Evolutionary conservation across 257 asterid genomes (phyloP), one percentile per base, ranked within the genome.

Genomic region (Paulownia fortunei): DNA sequence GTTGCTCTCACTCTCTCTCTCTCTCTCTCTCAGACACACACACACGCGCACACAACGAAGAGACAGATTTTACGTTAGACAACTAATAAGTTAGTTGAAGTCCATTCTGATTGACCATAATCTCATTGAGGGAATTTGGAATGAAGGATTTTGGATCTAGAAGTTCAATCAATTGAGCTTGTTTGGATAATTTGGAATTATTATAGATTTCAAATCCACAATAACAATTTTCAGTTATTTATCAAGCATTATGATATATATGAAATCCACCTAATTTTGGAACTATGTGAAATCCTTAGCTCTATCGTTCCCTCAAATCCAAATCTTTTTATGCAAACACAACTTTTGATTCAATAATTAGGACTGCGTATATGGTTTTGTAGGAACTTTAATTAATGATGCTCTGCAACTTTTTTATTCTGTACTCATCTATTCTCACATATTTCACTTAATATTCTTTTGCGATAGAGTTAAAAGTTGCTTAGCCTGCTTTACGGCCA

Each of bases 1-100:
- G 87, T 62, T 1, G 42, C 87, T 78, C 83, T 58, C 64, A 37
- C 85, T 74, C 81, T 41, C 83, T 60, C 73, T 11, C 76, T 11
- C 44, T 26, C 72, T 26, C 8, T 6, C 72, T 16, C 24, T 12
- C 46, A 9, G 64, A 19, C 19, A 5, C 51, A 9, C 18, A n/a
- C 36, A 46, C 60, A 47, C 46, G 18, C 58, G 0, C 39, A 12
- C 39, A 41, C 49, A 13, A 36, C 41, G 12, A 30, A 13, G 59
- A 15, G 49, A 23, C 30, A 32, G 18, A 19, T 30, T 44, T 24
- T 37, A 23, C 21, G 1, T 42, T 77, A n/a, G 70, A 51, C 26
- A 12, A 52, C 66, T 39, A 54, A 52, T 51, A 24, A 18, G 61
- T 59, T 44, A 27, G 41, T 36, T 62, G 64, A 15, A 19, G 12